These are phyloP conservation scores for Fusarium longipes DNA, from an alignment of 2,329 filamentous ascomycete genomes.

Conservation along the genomic window DNA sequence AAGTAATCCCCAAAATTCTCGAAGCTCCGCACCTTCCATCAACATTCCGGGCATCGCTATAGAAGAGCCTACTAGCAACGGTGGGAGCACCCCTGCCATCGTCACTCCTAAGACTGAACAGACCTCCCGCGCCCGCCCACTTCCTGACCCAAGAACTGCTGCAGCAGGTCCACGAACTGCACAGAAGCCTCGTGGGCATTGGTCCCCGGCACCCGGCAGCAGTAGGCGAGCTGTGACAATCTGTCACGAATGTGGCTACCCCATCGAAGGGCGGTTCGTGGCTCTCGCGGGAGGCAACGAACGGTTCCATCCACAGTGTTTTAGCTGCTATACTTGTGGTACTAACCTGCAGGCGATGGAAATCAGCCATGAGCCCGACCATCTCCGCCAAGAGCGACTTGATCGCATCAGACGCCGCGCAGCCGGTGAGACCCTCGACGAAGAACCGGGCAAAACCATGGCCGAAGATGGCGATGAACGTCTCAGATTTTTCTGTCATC, in stretches of 20 bases:
- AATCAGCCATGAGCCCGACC: conserved; percentile 91
- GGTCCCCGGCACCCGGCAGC: conserved; percentile 65
- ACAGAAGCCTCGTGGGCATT: conserved; percentile 63
- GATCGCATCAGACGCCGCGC: conserved; percentile 75
- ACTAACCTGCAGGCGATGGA: conserved; percentile 93
- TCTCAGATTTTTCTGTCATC: conserved; percentile 92
- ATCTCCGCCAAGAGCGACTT: conserved; percentile 75
- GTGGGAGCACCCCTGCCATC: conserved; percentile 56
- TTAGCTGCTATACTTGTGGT: conserved; percentile 87
- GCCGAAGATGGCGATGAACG: conserved; percentile 78
- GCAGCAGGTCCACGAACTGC: conserved; percentile 50
- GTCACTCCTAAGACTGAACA: conserved; percentile 58
- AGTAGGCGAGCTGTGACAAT: conserved; percentile 70
- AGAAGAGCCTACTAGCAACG: conserved; percentile 46
- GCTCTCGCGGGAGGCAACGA: conserved; percentile 77
- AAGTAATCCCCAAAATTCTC: conserved; percentile 30
- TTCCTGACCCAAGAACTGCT: conserved; percentile 59
- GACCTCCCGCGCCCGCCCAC: conserved; percentile 44
- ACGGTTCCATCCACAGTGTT: conserved; percentile 94
- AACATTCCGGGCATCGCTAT: conserved; percentile 64
- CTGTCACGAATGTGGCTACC: conserved; percentile 84
- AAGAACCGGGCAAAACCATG: conserved; percentile 71
- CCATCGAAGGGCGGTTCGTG: conserved; percentile 92
- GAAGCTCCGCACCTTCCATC: conserved; percentile 51
- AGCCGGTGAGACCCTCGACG: conserved; percentile 68